phyloP scores from a whole-genome alignment of 257 asterid species.

The Verbascum thapsus region DNA sequence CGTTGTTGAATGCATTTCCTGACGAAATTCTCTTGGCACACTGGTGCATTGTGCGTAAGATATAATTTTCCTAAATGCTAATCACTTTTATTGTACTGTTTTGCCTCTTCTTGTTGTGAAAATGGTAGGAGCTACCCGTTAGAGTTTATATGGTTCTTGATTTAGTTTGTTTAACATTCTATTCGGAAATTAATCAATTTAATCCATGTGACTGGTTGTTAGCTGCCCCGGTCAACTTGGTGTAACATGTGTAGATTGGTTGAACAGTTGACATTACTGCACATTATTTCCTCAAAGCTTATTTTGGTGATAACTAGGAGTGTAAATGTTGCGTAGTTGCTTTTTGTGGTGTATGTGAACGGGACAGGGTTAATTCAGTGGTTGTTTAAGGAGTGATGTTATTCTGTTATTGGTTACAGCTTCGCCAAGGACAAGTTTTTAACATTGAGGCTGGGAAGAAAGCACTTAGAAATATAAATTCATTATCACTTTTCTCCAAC shows the following conservation, averaged over 20 bases:
- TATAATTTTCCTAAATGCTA: background rate
- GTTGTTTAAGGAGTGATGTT: slow-evolving; percentile 8
- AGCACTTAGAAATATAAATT: slow-evolving; percentile 87
- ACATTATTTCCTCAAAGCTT: background rate
- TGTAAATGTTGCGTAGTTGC: background rate
- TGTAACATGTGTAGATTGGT: background rate
- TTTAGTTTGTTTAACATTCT: background rate
- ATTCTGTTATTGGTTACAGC: slow-evolving; percentile 49
- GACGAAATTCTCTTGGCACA: background rate
- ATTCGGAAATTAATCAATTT: slow-evolving; percentile 3
- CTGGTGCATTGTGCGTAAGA: no score
- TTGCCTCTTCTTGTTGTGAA: background rate
- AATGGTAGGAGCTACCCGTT: background rate
- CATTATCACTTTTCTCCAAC: slow-evolving; percentile 88
- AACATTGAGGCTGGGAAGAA: slow-evolving; percentile 96
- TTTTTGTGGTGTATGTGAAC: background rate
- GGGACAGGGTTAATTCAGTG: slow-evolving; percentile 15
- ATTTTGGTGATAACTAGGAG: slow-evolving; percentile 4
- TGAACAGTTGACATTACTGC: background rate
- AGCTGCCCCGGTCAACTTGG: background rate
- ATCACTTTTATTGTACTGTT: background rate
- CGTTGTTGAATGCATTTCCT: background rate
- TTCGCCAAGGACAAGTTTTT: slow-evolving; percentile 83
- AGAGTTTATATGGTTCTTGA: background rate
- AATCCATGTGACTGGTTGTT: background rate